Percentiles rank a stretch among this genome's conserved stretches.
These are phyloP conservation scores for Boehmeria nivea DNA, from an alignment of 306 rosid species.

Conservation along the genomic window DNA sequence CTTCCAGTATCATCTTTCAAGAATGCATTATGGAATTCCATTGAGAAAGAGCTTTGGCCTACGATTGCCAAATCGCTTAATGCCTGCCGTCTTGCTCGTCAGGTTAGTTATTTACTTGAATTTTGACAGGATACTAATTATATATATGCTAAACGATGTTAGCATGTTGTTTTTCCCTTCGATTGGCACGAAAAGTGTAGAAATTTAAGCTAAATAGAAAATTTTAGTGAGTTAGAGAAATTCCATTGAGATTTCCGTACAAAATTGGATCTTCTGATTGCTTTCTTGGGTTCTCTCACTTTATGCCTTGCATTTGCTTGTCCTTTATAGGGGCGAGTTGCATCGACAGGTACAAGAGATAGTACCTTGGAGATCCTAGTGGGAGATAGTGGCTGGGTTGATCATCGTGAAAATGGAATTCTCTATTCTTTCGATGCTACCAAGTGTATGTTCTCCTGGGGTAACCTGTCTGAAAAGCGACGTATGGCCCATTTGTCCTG, in stretches of 20 bases:
- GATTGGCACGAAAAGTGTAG: neutral
- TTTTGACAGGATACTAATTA: too few relatives aligned
- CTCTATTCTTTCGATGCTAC: conserved; percentile 76
- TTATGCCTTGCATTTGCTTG: conserved; percentile 19
- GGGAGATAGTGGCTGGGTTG: conserved; percentile 93
- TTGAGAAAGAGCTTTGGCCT: conserved; percentile 72
- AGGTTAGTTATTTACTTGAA: conserved; percentile 41
- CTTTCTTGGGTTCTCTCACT: neutral
- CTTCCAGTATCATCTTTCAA: conserved; percentile 71
- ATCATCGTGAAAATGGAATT: conserved; percentile 85
- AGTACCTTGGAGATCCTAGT: conserved; percentile 78
- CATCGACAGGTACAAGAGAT: conserved; percentile 85
- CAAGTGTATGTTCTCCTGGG: conserved; percentile 99
- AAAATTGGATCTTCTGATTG: conserved; percentile 11
- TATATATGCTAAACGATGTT: neutral
- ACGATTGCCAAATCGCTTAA: conserved; percentile 65
- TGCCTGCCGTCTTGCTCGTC: conserved; percentile 74
- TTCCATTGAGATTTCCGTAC: neutral
- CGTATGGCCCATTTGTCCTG: conserved; percentile 72
- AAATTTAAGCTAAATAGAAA: neutral
- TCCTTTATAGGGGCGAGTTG: conserved; percentile 74
- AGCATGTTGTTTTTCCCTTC: conserved; percentile 8
- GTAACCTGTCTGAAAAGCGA: conserved; percentile 86
- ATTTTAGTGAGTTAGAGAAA: neutral
- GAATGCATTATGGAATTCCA: conserved; percentile 62